These are phyloP conservation scores for Claviceps citrina DNA, from an alignment of 2,329 filamentous ascomycete genomes.

Conservation along the genomic window DNA sequence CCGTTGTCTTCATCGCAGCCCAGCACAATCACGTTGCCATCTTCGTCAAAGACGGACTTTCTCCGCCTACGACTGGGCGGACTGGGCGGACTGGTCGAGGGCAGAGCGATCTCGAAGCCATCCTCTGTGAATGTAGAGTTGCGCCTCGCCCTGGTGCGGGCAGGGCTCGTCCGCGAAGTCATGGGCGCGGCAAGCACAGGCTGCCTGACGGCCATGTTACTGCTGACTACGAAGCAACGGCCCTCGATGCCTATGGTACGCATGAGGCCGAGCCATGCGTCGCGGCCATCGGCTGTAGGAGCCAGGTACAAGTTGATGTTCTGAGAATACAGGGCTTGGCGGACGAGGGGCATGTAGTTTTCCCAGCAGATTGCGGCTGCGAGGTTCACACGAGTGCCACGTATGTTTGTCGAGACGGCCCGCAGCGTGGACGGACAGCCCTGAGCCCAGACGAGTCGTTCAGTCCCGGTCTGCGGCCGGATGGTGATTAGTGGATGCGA, in stretches of 20 bases:
- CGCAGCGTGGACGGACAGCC: slow-evolving; percentile 64
- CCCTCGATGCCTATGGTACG: slow-evolving; percentile 69
- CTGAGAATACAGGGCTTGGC: slow-evolving; percentile 72
- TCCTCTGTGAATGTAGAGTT: slow-evolving; percentile 30
- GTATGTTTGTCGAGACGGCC: slow-evolving; percentile 65
- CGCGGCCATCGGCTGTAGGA: slow-evolving; percentile 72
- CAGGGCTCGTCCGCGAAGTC: not conserved
- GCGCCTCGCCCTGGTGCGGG: slow-evolving; percentile 12
- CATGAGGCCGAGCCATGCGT: slow-evolving; percentile 73
- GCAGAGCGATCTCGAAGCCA: slow-evolving; percentile 32
- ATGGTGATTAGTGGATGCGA: too few species aligned
- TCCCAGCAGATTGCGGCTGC: slow-evolving; percentile 92
- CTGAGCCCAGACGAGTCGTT: slow-evolving; percentile 80
- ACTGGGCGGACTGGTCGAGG: slow-evolving; percentile 12
- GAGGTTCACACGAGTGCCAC: slow-evolving; percentile 63
- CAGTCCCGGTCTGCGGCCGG: slow-evolving; percentile 47
- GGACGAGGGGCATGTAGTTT: slow-evolving; percentile 83
- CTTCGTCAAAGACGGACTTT: slow-evolving; percentile 33
- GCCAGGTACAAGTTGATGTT: slow-evolving; percentile 87
- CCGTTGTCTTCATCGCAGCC: slow-evolving; percentile 16
- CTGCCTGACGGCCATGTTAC: slow-evolving; percentile 58
- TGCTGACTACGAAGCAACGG: slow-evolving; percentile 68
- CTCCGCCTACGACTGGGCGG: slow-evolving; percentile 18
- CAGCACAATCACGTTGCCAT: slow-evolving; percentile 40
- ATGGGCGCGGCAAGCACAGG: not conserved